Evolutionary conservation across 305 asterid species (phyloP).

Genomic region (Ilex paraguariensis): DNA sequence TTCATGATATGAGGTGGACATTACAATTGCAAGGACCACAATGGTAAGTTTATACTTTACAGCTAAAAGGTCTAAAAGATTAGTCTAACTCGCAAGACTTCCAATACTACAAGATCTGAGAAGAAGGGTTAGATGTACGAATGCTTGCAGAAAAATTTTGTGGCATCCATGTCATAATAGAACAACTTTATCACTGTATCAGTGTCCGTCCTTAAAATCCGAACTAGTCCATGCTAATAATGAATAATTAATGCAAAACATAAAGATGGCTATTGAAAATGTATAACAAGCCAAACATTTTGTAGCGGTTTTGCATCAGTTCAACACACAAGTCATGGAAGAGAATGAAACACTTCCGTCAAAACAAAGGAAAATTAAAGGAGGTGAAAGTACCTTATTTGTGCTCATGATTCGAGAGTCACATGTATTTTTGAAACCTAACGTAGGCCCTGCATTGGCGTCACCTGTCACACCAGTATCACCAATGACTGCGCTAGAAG

Average conservation of each 20-base stretch:
- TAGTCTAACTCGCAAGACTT: too few species aligned
- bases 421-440: constrained; percentile 28
- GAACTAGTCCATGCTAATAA: background rate
- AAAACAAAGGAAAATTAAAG: background rate
- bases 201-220: background rate
- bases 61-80: too few species aligned
- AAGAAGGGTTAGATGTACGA: too few species aligned
- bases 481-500: constrained; percentile 25
- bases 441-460: constrained; percentile 24
- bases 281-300: background rate
- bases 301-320: background rate
- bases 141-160: too few species aligned
- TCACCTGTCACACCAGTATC: constrained; percentile 26
- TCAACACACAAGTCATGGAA: background rate
- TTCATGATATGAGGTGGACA: too few species aligned
- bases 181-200: too few species aligned
- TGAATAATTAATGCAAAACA: background rate
- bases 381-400: constrained; percentile 29
- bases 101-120: too few species aligned
- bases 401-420: constrained; percentile 27
- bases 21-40: too few species aligned
- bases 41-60: too few species aligned
- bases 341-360: background rate
- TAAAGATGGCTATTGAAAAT: too few species aligned
- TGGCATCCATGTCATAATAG: too few species aligned